A percentile compares a stretch with the other conserved stretches of the same genome.
Conservation (phyloP, 495 filamentous ascomycete species). For the Aspergillus biplanus region DNA sequence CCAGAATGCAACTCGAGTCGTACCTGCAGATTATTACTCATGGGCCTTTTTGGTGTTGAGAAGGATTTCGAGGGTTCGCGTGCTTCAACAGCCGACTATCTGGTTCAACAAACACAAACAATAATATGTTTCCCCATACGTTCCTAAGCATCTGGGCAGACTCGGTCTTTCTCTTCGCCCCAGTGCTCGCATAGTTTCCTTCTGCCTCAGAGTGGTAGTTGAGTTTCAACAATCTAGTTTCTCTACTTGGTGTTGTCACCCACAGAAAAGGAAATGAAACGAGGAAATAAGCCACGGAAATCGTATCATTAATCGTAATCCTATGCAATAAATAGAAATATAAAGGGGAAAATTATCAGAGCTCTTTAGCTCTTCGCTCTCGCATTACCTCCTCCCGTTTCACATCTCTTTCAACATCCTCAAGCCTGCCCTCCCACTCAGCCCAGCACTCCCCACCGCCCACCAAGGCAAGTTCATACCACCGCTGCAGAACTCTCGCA, state of each 20-base stretch:
- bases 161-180: too few species aligned
- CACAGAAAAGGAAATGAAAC: background rate
- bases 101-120: too few species aligned
- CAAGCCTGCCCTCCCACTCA: slow-evolving; percentile 71
- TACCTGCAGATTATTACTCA: too few species aligned
- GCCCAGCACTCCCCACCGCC: slow-evolving; percentile 72
- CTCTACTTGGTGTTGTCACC: background rate
- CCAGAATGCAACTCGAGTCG: too few species aligned
- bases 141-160: too few species aligned
- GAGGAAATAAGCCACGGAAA: slow-evolving; percentile 1
- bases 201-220: too few species aligned
- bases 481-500: slow-evolving; percentile 71
- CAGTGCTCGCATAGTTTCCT: too few species aligned
- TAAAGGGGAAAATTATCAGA: slow-evolving; percentile 25
- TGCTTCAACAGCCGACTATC: too few species aligned
- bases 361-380: slow-evolving; percentile 44
- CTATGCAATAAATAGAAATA: slow-evolving; percentile 6
- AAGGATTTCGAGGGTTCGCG: too few species aligned
- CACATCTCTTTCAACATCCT: slow-evolving; percentile 67
- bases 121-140: too few species aligned
- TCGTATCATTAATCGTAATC: slow-evolving; percentile 17
- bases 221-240: background rate
- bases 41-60: too few species aligned
- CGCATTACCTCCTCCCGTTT: slow-evolving; percentile 57
- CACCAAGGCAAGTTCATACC: slow-evolving; percentile 78